Evolutionary conservation across 345 rosid genomes (phyloP).

Genomic region (Brassica rapa): DNA sequence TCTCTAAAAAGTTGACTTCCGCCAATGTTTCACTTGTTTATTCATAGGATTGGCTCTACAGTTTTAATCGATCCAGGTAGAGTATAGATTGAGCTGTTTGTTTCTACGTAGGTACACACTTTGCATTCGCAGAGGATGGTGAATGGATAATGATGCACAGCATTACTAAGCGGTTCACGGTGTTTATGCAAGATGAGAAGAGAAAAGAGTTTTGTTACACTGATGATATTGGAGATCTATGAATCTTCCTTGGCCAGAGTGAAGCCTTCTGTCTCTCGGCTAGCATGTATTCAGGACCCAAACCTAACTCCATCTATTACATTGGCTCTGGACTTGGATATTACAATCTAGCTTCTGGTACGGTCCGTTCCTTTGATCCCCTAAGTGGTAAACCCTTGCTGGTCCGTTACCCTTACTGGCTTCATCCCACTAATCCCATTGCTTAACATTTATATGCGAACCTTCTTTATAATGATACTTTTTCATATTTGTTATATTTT

Average conservation of each 20-base stretch:
- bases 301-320: conserved; percentile 27
- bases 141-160: not conserved
- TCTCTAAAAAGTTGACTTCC: not conserved
- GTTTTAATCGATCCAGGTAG: not conserved
- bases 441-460: not conserved
- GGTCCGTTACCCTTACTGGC: conserved; percentile 1
- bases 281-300: conserved; percentile 11
- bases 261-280: conserved; percentile 24
- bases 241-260: conserved; percentile 26
- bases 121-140: not conserved
- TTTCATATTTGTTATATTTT: not conserved
- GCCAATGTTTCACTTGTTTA: too few species aligned
- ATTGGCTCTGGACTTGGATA: not conserved
- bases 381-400: not conserved
- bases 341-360: not conserved
- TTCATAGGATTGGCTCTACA: not conserved
- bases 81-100: not conserved
- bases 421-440: conserved; percentile 10
- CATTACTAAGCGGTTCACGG: conserved; percentile 13
- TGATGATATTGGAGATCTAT: conserved; percentile 27
- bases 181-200: conserved; percentile 27
- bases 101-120: not conserved
- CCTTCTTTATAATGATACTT: not conserved
- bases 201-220: conserved; percentile 27
- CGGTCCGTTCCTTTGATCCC: not conserved